Evolutionary conservation across 306 rosid species (phyloP).

Genomic region (Ammopiptanthus mongolicus): DNA sequence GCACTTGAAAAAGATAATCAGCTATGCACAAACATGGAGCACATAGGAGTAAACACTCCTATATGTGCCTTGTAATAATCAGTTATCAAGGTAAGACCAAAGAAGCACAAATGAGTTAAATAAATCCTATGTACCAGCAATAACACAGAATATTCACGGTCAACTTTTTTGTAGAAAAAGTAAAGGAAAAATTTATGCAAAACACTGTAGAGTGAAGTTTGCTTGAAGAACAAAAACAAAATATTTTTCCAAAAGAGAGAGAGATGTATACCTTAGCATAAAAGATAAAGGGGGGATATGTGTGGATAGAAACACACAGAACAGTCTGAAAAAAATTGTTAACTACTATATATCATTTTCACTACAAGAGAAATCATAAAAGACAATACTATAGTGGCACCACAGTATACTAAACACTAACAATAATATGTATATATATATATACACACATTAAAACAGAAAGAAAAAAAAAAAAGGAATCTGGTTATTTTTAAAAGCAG

Average conservation of each 20-base stretch:
- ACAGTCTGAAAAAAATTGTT: neutral
- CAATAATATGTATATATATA: no score
- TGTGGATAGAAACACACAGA: constrained; percentile 1
- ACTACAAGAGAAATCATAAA: constrained; percentile 8
- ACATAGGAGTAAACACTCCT: constrained; percentile 23
- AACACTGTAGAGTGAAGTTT: neutral
- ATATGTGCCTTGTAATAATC: constrained; percentile 24
- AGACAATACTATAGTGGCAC: constrained; percentile 6
- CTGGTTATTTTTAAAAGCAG: neutral
- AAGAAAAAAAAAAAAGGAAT: neutral
- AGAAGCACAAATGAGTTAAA: neutral
- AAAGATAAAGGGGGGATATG: neutral
- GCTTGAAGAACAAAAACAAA: constrained; percentile 8
- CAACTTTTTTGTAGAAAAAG: neutral
- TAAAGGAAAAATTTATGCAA: neutral
- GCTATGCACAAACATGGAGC: constrained; percentile 25
- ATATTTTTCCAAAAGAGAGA: neutral
- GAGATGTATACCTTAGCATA: constrained; percentile 4
- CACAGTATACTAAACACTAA: neutral
- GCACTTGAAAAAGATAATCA: constrained; percentile 37
- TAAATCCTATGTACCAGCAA: neutral
- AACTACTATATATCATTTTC: neutral
- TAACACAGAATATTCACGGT: neutral
- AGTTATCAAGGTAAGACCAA: constrained; percentile 12
- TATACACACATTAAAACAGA: neutral